Evolutionary conservation across 345 rosid species (phyloP), one percentile per base, ranked within the genome.

Genomic region (Conringia planisiliqua): DNA sequence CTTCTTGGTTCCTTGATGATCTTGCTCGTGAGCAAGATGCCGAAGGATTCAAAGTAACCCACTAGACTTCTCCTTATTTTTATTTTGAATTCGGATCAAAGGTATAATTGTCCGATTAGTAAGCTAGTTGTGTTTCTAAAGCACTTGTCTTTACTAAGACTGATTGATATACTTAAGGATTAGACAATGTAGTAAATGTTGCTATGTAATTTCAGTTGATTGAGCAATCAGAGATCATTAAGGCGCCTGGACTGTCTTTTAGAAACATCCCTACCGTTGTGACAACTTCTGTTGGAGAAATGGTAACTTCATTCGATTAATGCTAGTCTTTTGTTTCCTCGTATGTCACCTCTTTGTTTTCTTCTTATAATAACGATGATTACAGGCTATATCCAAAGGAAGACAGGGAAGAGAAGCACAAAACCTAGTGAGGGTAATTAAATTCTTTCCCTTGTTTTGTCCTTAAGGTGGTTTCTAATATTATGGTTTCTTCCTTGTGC

Each of bases 351-450:
- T 10, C 20, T 30, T 38, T 38, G 30, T 11, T 1, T 54, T 3
- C 16, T 44, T 52, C 10, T 18, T 29, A 16, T 58, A 10, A 67
- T 40, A 70, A 8, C 6, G 14, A 48, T 47, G 39, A 16, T 62
- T 68, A 32, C 72, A 92, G 95, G 85, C 85, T 33, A 78, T 89
- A 69, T 89, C 98, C 2, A 91, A 93, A 81, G 98, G 88, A 73
- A 82, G 86, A 17, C 98, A 93, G 66, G 98, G 96, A 82, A 86
- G 91, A 80, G 97, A 91, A 78, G 96, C 97, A 4, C 97, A 88
- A 64, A 93, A 93, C 76, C 61, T 85, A 58, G 83, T 91, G 56
- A 85, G 70, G 85, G 98, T 88, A 69, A 76, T 46, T 27, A n/a
- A n/a, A 55, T 18, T 36, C 13, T 46, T 22, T n/a, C 70, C 65